A percentile compares a stretch with the other conserved stretches of the same genome.
Evolutionary conservation across 1,139 yeast genomes (phyloP).

Genomic region (Yamadazyma atmosphaerica): DNA sequence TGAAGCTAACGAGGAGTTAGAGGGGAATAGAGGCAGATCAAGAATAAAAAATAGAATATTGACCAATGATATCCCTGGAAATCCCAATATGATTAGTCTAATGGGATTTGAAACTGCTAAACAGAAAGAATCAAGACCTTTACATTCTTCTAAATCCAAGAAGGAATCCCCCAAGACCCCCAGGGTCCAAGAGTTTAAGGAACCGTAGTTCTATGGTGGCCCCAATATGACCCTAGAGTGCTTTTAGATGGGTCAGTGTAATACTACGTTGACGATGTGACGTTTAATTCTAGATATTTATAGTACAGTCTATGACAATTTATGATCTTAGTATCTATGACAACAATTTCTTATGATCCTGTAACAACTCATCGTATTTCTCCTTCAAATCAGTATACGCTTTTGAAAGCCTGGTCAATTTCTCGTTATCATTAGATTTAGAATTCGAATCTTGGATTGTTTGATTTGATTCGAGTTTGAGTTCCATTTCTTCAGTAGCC

Average conservation of each 20-base stretch:
- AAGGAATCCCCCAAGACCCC: not conserved
- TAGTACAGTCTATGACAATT: not conserved
- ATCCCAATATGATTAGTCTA: slow-evolving; percentile 31
- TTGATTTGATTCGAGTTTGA: slow-evolving; percentile 41
- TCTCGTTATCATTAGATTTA: slow-evolving; percentile 15
- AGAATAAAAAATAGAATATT: slow-evolving; percentile 18
- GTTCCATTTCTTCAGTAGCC: slow-evolving; percentile 51
- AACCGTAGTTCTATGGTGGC: too few species aligned
- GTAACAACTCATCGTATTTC: slow-evolving; percentile 60
- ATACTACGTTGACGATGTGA: too few species aligned
- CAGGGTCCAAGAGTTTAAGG: too few species aligned
- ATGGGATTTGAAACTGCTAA: slow-evolving; percentile 60
- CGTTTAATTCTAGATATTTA: too few species aligned
- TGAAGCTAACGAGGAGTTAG: too few species aligned
- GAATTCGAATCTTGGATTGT: slow-evolving; percentile 23
- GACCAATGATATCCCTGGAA: slow-evolving; percentile 12
- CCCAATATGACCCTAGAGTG: too few species aligned
- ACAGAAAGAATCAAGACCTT: too few species aligned
- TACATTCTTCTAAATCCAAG: not conserved
- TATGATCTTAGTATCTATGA: too few species aligned
- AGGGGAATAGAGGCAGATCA: slow-evolving; percentile 27
- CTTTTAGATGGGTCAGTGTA: too few species aligned
- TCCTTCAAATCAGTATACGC: slow-evolving; percentile 61
- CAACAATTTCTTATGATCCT: slow-evolving; percentile 49
- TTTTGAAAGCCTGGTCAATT: slow-evolving; percentile 49